Evolutionary conservation across 139 green algal genomes (phyloP), one percentile per base, ranked within the genome.

Genomic region (Choricystis sp.): DNA sequence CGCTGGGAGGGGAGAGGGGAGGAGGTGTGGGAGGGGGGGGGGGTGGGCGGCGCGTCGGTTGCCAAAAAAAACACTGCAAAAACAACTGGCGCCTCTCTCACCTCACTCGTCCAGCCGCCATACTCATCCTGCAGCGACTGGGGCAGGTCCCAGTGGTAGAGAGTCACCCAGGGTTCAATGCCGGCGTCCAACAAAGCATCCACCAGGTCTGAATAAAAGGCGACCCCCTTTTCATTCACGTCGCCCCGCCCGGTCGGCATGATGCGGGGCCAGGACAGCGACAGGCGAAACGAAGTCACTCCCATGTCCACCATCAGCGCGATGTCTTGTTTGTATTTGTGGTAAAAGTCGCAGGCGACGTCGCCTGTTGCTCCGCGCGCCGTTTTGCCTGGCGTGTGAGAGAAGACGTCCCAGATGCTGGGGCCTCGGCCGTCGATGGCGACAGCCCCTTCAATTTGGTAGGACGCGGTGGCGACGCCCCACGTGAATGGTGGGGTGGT

Each of bases 61-160:
- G n/a, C n/a, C n/a, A n/a, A n/a, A n/a, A n/a, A n/a, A n/a, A n/a
- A n/a, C n/a, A n/a, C n/a, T 52, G 19, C 14, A 1, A 23, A 48
- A 29, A 48, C 59, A 40, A n/a, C 20, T 63, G 59, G 26, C 23
- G 40, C 40, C 40, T 16, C 40, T 16, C 40, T 16, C 40, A 9
- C 40, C 40, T 52, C 40, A 9, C 40, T 16, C 40, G 9, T 16
- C 40, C 40, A 9, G 9, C 40, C 26, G 14, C 21, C 20, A 56
- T 28, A 25, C 49, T 26, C 31, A 24, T 63, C 61, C 26, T 72
- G 65, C 56, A 80, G 61, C 4, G 60, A 59, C 60, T 76, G 76
- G 20, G 76, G 76, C 49, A 83, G 67, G 64, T 83, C 74, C 71
- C 71, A 74, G 59, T 81, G 74, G 64, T 76, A 85, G 2, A 85